Base-by-base conservation (phyloP, 805 yeast genomes). In the Metschnikowia henanensis region DNA sequence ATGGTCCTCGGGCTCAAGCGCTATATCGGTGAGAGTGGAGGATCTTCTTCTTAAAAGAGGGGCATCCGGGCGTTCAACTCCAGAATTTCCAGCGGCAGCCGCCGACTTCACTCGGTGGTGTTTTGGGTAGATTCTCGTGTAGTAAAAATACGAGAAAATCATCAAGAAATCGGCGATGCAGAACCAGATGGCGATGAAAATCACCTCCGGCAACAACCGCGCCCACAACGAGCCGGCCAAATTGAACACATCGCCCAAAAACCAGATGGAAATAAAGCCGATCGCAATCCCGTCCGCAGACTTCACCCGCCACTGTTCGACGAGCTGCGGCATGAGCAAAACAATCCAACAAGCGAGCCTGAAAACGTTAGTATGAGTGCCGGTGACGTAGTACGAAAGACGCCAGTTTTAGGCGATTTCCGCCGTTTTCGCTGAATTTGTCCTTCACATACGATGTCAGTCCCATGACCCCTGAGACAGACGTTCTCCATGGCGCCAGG, bases 331-430 rank as follows among this genome's bases (percentile, higher is more conserved):
- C 52, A 87, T 65, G 45, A 86, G 72, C 31, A 86, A 64, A 12
- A 86, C 90, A 10, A 87, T 74, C 90, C 91, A 87, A 60, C 92
- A 83, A 0, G 92, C 89, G 32, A 86, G 72, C 25, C 81, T 75
- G 26, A 13, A 23, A 23, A 3, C 8, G 26, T 23, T 23, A 23
- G 26, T 23, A 23, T 23, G n/a, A n/a, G n/a, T n/a, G n/a, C n/a
- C n/a, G n/a, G n/a, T 6, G 29, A 16, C 18, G 9, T 25, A 25
- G 28, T 9, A 13, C 13, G 28, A 25, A 22, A 21, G 22, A 21
- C 12, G 18, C 15, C 17, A 26, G 29, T 12, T 26, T 26, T 26
- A 12, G 29, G 37, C 28, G 17, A n/a, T n/a, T n/a, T n/a, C n/a
- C n/a, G n/a, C n/a, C n/a, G n/a, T 23, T 23, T 5, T 23, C 26